phyloP scores from a whole-genome alignment of 768 basidiomycete genomes.

The Lyophyllum semitale region DNA sequence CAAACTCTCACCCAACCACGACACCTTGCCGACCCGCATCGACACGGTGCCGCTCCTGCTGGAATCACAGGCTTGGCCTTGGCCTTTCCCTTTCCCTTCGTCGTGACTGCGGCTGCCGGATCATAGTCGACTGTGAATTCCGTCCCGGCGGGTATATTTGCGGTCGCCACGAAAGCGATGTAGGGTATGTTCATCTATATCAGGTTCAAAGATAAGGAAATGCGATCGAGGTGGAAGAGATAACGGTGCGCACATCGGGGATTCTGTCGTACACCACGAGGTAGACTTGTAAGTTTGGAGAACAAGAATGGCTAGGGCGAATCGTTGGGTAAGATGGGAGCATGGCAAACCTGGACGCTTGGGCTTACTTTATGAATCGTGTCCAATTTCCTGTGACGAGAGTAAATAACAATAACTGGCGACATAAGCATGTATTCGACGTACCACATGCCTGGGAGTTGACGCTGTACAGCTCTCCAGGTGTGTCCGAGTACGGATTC shows the following conservation, averaged over 20 bases:
- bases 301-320: constrained; percentile 62
- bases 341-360: neutral
- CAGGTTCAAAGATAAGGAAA: neutral
- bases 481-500: constrained; percentile 31
- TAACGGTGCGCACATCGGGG: constrained; percentile 42
- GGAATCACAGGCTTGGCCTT: constrained; percentile 27
- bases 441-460: constrained; percentile 54
- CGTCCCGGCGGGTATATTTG: constrained; percentile 46
- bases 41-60: constrained; percentile 33
- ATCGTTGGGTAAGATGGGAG: neutral
- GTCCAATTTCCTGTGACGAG: constrained; percentile 69
- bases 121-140: constrained; percentile 72
- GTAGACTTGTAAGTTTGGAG: constrained; percentile 58
- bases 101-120: constrained; percentile 35
- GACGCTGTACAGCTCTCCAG: constrained; percentile 49
- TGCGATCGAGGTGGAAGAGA: neutral
- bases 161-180: constrained; percentile 56
- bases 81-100: constrained; percentile 20
- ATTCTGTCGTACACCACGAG: constrained; percentile 65
- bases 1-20: constrained; percentile 23
- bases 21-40: constrained; percentile 30
- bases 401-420: neutral
- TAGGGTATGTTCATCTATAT: constrained; percentile 60
- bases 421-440: constrained; percentile 16
- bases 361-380: constrained; percentile 67